Conservation (phyloP, 768 basidiomycete species). For the Serendipita sp. region DNA sequence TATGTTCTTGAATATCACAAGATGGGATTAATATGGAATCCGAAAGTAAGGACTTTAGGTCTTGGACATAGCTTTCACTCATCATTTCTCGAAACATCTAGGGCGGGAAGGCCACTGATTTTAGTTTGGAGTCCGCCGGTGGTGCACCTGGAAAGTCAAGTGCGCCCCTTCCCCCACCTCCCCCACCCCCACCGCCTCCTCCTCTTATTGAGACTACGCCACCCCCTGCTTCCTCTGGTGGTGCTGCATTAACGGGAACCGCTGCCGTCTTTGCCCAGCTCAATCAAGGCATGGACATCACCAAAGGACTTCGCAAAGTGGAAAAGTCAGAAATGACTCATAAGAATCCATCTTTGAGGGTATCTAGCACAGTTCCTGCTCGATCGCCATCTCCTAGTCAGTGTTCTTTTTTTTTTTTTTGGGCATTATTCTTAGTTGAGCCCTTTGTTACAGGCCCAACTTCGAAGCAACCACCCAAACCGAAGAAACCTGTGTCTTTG, state of each 20-base stretch:
- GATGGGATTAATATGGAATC: conserved; percentile 80
- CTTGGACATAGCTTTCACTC: neutral
- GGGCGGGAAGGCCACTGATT: conserved; percentile 44
- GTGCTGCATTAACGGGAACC: conserved; percentile 26
- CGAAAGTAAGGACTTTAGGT: conserved; percentile 33
- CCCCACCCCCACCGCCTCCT: conserved; percentile 32
- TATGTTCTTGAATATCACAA: conserved; percentile 78
- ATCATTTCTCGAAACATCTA: conserved; percentile 13
- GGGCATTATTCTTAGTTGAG: neutral
- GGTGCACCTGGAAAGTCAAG: conserved; percentile 18
- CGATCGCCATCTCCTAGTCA: conserved; percentile 11
- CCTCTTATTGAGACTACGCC: conserved; percentile 20
- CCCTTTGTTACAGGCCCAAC: neutral
- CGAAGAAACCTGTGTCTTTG: conserved; percentile 68
- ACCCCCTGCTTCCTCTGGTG: conserved; percentile 19
- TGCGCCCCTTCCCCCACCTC: conserved; percentile 19
- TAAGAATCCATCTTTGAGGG: conserved; percentile 83
- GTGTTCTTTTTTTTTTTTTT: neutral
- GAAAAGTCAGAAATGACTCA: conserved; percentile 96
- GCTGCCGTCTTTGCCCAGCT: conserved; percentile 80
- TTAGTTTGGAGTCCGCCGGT: conserved; percentile 20
- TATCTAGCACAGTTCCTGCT: conserved; percentile 32
- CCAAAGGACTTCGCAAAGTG: conserved; percentile 81
- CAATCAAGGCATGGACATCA: conserved; percentile 79
- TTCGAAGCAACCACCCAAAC: conserved; percentile 56